Evolutionary conservation across 768 basidiomycete genomes (phyloP), one percentile per base, ranked within the genome.

Genomic region (Kwoniella bestiolae): DNA sequence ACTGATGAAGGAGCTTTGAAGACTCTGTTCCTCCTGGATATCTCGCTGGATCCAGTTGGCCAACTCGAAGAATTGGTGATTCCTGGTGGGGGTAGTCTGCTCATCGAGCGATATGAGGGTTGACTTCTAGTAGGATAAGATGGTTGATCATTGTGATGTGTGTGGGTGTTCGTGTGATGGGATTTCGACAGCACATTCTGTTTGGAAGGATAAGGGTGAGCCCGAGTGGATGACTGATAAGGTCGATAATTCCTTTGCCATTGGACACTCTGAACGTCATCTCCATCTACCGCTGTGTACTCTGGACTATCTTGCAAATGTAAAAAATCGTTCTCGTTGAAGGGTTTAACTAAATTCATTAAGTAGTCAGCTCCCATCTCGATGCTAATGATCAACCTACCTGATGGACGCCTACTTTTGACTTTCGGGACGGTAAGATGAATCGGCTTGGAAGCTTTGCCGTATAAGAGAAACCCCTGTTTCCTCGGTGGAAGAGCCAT

Each of bases 31-130:
- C 3, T 5, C 18, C 31, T 32, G 11, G 52, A 55, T 32, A 55
- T 34, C 18, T 58, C 23, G 49, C 63, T 65, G 14, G 56, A 34
- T 14, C 23, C n/a, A 28, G 63, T 66, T 14, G 57, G 58, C 65
- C 65, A 66, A 58, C 59, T 60, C 21, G 65, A 38, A 2, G 65
- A 60, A 29, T 60, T 55, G 16, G 51, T 66, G 6, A 21, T 18
- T 2, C 65, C 65, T 14, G 65, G 44, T 16, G 65, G 49, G 5
- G 58, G 65, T 12, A 66, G 58, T 21, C 41, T 38, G 25, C 35
- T 34, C 9, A 32, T 29, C 3, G 21, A n/a, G 28, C 21, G 47
- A 34, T 55, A 55, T 6, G 52, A 34, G 32, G 9, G 12, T 8
- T 26, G 50, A 26, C 50, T 51, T 26, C 50, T 41, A 14, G 7